Evolutionary conservation across 345 rosid species (phyloP).

Genomic region (Corymbia maculata): DNA sequence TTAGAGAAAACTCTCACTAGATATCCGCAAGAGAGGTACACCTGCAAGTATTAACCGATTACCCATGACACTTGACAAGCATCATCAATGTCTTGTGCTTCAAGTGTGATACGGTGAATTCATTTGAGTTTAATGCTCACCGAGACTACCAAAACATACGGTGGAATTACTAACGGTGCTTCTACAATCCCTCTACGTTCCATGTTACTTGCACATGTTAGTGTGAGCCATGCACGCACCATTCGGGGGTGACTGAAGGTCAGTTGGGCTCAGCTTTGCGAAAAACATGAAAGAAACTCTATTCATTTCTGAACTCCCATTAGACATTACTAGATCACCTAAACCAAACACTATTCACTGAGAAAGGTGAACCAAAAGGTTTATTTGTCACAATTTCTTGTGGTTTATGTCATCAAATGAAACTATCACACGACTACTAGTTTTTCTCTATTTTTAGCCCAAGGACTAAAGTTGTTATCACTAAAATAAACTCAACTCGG

Average conservation of each 20-base stretch:
- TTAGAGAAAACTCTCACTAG: background rate
- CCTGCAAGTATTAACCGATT: background rate
- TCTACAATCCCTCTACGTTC: background rate
- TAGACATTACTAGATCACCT: background rate
- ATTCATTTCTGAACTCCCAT: background rate
- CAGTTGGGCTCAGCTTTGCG: background rate
- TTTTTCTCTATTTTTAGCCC: no score
- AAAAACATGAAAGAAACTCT: no score
- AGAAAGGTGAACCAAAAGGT: background rate
- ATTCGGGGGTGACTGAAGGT: background rate
- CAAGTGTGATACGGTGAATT: background rate
- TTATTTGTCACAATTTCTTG: no score
- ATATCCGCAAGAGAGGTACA: background rate
- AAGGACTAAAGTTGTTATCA: no score
- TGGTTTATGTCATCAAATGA: no score
- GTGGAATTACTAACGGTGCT: background rate
- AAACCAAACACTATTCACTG: background rate
- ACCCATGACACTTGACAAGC: background rate
- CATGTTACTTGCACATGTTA: background rate
- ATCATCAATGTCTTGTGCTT: background rate
- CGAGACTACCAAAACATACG: background rate
- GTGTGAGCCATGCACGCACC: background rate
- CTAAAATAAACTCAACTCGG: no score
- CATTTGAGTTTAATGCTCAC: background rate
- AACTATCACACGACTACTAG: no score